A percentile compares a stretch with the other conserved stretches of the same genome.
Evolutionary conservation across 2,329 filamentous ascomycete genomes (phyloP).

Genomic region (Paramyrothecium roridum): DNA sequence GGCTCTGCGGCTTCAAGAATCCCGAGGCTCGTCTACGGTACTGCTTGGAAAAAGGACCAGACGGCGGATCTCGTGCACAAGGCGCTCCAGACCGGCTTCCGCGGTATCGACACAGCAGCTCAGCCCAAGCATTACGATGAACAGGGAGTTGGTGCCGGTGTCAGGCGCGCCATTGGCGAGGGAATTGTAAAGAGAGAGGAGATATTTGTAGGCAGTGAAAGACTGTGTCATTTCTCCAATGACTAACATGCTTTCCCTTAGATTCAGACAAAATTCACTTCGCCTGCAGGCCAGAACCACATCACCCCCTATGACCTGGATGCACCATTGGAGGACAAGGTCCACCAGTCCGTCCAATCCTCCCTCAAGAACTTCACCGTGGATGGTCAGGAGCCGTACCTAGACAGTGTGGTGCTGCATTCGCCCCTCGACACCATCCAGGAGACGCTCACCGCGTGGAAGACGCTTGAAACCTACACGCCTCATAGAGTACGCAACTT

Average conservation of each 20-base stretch:
- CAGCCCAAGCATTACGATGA: conserved; percentile 79
- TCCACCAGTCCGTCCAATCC: conserved; percentile 62
- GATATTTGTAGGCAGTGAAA: conserved; percentile 52
- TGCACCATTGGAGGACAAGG: conserved; percentile 59
- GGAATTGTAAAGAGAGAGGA: conserved; percentile 54
- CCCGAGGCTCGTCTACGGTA: conserved; percentile 68
- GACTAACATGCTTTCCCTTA: conserved; percentile 20
- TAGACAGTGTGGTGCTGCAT: conserved; percentile 77
- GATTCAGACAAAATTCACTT: conserved; percentile 84
- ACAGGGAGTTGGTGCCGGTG: conserved; percentile 63
- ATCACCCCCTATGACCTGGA: conserved; percentile 59
- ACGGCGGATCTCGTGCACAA: conserved; percentile 66
- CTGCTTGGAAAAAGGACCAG: conserved; percentile 77
- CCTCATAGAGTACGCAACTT: conserved; percentile 61
- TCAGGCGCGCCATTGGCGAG: conserved; percentile 58
- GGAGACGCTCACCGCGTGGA: conserved; percentile 63
- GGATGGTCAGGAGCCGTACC: conserved; percentile 36
- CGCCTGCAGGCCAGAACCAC: conserved; percentile 58
- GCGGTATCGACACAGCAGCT: conserved; percentile 73
- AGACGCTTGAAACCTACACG: conserved; percentile 62
- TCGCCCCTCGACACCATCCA: conserved; percentile 41
- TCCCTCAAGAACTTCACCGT: conserved; percentile 64
- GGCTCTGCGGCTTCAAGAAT: conserved; percentile 31
- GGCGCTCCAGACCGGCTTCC: conserved; percentile 67
- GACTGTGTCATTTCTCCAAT: neutral